Percentiles rank a stretch among this genome's conserved stretches.
phyloP scores from a whole-genome alignment of 768 basidiomycete species.

The Lyophyllum shimeji region DNA sequence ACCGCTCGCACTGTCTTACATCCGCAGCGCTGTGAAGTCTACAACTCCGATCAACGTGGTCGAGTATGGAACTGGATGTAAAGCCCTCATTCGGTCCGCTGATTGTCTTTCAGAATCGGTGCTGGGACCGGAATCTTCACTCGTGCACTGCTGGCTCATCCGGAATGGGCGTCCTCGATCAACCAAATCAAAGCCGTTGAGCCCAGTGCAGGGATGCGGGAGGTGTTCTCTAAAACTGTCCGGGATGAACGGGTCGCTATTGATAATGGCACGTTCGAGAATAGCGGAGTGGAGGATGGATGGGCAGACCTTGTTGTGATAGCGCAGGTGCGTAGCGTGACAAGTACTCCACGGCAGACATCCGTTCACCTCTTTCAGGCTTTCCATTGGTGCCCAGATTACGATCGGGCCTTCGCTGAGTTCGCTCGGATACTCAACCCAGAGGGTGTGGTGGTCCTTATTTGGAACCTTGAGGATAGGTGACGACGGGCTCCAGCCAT shows the following conservation, averaged over 20 bases:
- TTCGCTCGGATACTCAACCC: constrained; percentile 82
- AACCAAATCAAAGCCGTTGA: constrained; percentile 69
- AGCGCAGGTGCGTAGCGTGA: constrained; percentile 54
- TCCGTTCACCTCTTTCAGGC: constrained; percentile 48
- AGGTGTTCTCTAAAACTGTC: constrained; percentile 58
- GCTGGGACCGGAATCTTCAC: constrained; percentile 91
- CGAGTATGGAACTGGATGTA: constrained; percentile 50
- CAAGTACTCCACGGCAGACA: background rate
- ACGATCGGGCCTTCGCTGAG: constrained; percentile 67
- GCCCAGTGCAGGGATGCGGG: constrained; percentile 86
- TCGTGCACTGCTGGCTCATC: constrained; percentile 70
- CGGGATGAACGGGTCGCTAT: constrained; percentile 51
- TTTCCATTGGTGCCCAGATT: constrained; percentile 92
- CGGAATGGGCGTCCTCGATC: constrained; percentile 50
- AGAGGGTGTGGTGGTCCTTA: constrained; percentile 63
- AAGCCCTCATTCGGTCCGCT: background rate
- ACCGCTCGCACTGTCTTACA: constrained; percentile 53
- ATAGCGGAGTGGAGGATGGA: constrained; percentile 54
- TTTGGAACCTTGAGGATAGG: constrained; percentile 94
- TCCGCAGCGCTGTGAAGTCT: constrained; percentile 46
- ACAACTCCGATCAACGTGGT: constrained; percentile 55
- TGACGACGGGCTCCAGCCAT: constrained; percentile 29
- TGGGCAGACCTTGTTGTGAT: constrained; percentile 81
- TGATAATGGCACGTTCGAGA: constrained; percentile 70
- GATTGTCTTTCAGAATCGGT: constrained; percentile 56